Percentiles rank a stretch among this genome's conserved stretches.
phyloP scores from a whole-genome alignment of 371 early-diverging fungal genomes.

The Mortierella sp. region DNA sequence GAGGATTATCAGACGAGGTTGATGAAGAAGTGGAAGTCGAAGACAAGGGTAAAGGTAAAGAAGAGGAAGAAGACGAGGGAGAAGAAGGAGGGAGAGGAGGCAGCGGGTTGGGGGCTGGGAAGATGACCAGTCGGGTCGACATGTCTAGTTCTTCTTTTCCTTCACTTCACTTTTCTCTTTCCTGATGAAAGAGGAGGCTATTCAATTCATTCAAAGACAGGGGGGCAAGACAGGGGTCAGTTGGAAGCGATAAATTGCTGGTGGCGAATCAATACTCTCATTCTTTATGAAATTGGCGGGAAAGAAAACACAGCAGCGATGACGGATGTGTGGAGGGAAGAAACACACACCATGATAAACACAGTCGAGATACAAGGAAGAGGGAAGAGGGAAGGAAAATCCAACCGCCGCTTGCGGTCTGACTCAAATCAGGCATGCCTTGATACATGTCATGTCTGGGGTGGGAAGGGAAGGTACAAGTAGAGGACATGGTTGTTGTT shows the following conservation, averaged over 20 bases:
- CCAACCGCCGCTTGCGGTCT: too few species aligned
- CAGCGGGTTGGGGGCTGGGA: slow-evolving; percentile 17
- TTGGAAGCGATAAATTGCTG: background rate
- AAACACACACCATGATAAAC: too few species aligned
- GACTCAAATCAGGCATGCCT: too few species aligned
- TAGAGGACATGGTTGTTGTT: background rate
- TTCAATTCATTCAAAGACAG: background rate
- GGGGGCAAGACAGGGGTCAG: background rate
- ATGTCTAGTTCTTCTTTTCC: background rate
- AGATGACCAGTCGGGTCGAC: background rate
- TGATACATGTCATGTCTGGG: background rate
- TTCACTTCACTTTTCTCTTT: too few species aligned
- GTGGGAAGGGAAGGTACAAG: too few species aligned
- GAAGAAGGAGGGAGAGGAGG: slow-evolving; percentile 13
- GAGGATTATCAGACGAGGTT: background rate
- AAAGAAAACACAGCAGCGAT: background rate
- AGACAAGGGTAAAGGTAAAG: background rate
- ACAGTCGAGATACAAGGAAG: too few species aligned
- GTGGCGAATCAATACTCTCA: background rate
- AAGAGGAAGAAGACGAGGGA: background rate
- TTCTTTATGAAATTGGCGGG: background rate
- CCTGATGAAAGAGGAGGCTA: background rate
- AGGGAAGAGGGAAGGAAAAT: too few species aligned
- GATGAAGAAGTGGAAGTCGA: background rate
- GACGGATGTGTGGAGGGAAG: background rate